Percentiles rank a stretch among this genome's conserved stretches.
phyloP scores from a whole-genome alignment of 345 rosid genomes.

The Citrus trifoliata region DNA sequence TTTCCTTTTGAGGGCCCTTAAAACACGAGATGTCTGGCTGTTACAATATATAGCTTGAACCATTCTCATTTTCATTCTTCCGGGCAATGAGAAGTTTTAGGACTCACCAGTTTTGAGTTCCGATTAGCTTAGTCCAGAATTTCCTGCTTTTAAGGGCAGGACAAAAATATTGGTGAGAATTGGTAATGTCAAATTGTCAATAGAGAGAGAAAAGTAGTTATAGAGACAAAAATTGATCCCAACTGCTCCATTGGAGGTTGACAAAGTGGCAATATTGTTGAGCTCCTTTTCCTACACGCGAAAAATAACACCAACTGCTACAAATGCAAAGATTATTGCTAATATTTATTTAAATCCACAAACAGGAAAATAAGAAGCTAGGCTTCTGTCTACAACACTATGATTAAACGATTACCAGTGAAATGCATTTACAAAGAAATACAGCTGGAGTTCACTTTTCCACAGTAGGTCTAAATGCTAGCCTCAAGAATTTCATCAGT shows the following conservation, averaged over 20 bases:
- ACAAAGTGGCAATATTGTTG: conserved; percentile 38
- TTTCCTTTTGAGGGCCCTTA: conserved; percentile 47
- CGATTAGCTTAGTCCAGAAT: neutral
- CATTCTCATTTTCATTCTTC: neutral
- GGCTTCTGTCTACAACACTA: conserved; percentile 28
- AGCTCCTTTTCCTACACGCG: conserved; percentile 46
- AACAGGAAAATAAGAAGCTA: conserved; percentile 10
- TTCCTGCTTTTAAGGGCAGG: neutral
- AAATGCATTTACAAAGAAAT: conserved; percentile 12
- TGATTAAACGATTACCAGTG: neutral
- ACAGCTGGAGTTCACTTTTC: conserved; percentile 20
- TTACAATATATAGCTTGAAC: conserved; percentile 13
- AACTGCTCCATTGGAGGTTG: conserved; percentile 53
- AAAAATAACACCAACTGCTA: conserved; percentile 43
- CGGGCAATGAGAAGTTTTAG: conserved; percentile 4
- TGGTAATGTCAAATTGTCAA: conserved; percentile 8
- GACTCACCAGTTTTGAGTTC: neutral
- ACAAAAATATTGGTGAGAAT: conserved; percentile 7
- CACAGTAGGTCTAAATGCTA: conserved; percentile 28
- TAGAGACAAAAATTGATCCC: conserved; percentile 25
- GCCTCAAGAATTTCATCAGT: neutral
- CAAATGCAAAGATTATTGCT: conserved; percentile 20
- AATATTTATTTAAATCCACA: neutral
- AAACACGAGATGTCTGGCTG: conserved; percentile 30
- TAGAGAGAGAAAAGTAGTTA: conserved; percentile 22